Evolutionary conservation across 2,329 filamentous ascomycete species (phyloP), one percentile per base, ranked within the genome.

Genomic region (Epichloe brachyelytri): DNA sequence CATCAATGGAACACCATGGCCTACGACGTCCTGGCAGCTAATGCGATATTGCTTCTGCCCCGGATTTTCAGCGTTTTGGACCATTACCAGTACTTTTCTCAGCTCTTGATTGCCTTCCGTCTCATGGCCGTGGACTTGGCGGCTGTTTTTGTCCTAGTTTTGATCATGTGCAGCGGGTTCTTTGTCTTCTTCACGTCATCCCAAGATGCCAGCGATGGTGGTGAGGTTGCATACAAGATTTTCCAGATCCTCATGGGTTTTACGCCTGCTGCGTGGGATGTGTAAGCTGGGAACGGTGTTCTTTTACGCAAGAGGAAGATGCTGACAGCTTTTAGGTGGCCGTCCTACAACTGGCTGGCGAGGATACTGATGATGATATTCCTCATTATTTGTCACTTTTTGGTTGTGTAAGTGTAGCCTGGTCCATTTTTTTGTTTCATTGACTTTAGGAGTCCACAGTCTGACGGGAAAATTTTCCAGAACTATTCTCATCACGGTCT

Each of bases 221-320:
- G 74, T 10, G 82, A 82, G 46, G 82, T 94, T n/a, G 88, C 88
- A 5, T 97, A 91, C 66, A 86, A 85, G 57, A 83, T 96, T 50
- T 95, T 97, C 59, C 90, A 96, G 69, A 85, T 96, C 54, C 68
- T 96, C 38, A 94, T 96, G 88, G 91, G 91, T 8, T 97, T 95
- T 63, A 95, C 89, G 0, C 91, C 91, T 11, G 88, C 91, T 14
- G 91, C 90, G 4, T 97, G 91, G 91, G 86, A 94, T 54, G 79
- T 94, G 84, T 79, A 68, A 65, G 75, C 72, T 10, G 5, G 20
- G 10, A 4, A 4, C 5, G 5, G 5, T 19, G 6, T 5, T 34
- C 12, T 26, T 26, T 5, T 17, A 11, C 36, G 22, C 5, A 38
- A 19, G 34, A 19, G 12, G 19, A 12, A 6, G 30, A 34, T 40